Evolutionary conservation across 768 basidiomycete genomes (phyloP).

Genomic region (Pleurotus eryngii): DNA sequence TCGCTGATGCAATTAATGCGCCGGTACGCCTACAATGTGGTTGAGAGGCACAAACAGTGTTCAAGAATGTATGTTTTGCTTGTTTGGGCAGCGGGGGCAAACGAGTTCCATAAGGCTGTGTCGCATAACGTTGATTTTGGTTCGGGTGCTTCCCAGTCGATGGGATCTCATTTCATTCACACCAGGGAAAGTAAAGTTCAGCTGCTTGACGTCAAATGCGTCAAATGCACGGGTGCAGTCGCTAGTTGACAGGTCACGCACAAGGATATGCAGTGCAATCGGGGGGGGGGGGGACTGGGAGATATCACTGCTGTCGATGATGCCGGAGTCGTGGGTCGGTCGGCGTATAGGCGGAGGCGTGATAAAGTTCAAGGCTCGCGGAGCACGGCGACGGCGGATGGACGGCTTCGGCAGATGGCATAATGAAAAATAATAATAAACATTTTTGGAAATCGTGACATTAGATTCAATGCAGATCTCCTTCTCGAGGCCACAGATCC

Average conservation of each 20-base stretch:
- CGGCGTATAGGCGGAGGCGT: slow-evolving; percentile 5
- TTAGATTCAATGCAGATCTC: slow-evolving; percentile 3
- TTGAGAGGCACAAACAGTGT: background rate
- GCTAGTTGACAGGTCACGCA: background rate
- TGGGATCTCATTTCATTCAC: background rate
- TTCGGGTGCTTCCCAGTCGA: slow-evolving; percentile 3
- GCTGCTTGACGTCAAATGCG: slow-evolving; percentile 6
- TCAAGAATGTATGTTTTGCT: background rate
- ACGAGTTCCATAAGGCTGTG: slow-evolving; percentile 4
- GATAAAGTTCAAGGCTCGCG: slow-evolving; percentile 9
- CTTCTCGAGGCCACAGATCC: slow-evolving; percentile 2
- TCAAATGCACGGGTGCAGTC: slow-evolving; percentile 5
- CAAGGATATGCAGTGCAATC: background rate
- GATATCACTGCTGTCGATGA: background rate
- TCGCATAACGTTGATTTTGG: no score
- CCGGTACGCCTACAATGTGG: background rate
- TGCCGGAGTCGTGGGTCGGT: background rate
- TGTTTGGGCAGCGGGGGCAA: background rate
- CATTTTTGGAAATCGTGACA: background rate
- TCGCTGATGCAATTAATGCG: background rate
- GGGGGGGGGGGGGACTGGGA: background rate
- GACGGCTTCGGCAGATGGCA: background rate
- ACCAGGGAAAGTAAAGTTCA: slow-evolving; percentile 7
- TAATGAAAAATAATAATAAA: slow-evolving; percentile 6
- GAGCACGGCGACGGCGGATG: slow-evolving; percentile 5